Percentiles rank a stretch among this genome's conserved stretches.
Conservation (phyloP, 768 basidiomycete species). For the Dendrothele bispora region DNA sequence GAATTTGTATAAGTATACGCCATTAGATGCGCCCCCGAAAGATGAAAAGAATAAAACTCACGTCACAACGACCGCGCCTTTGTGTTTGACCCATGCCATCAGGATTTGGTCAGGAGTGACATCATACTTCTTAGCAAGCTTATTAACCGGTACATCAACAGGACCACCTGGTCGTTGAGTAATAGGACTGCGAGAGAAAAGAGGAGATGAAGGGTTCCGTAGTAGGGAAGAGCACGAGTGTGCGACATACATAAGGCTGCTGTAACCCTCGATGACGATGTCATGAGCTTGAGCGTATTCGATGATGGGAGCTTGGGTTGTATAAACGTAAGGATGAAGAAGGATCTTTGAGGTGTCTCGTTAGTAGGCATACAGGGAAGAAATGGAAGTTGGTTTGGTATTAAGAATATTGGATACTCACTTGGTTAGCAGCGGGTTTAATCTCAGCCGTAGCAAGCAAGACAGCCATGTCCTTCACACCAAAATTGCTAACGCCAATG, state of each 20-base stretch:
- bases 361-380: background rate
- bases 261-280: conserved; percentile 75
- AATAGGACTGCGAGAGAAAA: conserved; percentile 1
- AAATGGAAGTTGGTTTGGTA: no score
- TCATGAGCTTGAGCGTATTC: conserved; percentile 55
- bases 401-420: conserved; percentile 26
- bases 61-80: conserved; percentile 68
- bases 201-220: background rate
- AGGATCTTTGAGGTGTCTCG: conserved; percentile 60
- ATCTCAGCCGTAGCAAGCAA: conserved; percentile 61
- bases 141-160: conserved; percentile 56
- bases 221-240: background rate
- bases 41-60: conserved; percentile 29
- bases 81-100: conserved; percentile 70
- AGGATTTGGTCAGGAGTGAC: conserved; percentile 66
- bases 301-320: conserved; percentile 51
- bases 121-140: conserved; percentile 50
- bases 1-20: background rate
- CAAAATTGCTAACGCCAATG: conserved; percentile 75
- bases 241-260: conserved; percentile 60
- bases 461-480: conserved; percentile 49
- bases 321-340: conserved; percentile 71
- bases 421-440: conserved; percentile 70
- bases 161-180: conserved; percentile 46
- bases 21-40: background rate